These are phyloP conservation scores for Kuraishia borneana DNA, from an alignment of 805 yeast species.

Conservation along the genomic window DNA sequence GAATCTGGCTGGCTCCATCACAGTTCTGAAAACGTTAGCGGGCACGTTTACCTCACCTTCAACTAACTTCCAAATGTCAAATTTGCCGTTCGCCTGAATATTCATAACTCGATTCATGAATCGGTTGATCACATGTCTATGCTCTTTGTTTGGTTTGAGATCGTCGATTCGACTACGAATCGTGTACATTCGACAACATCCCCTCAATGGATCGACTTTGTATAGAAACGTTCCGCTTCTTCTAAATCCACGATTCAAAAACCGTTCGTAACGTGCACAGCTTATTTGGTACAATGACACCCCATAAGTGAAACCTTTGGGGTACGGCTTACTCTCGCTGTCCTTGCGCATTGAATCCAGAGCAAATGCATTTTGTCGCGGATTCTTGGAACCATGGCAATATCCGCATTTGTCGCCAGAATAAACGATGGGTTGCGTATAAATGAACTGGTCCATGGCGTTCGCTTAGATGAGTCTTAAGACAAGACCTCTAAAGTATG, in stretches of 20 bases:
- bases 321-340: constrained; percentile 2
- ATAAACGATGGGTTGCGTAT: constrained; percentile 17
- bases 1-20: constrained; percentile 39
- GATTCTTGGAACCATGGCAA: constrained; percentile 37
- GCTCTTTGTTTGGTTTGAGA: constrained; percentile 50
- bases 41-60: constrained; percentile 6
- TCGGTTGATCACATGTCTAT: constrained; percentile 51
- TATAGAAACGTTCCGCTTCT: constrained; percentile 65
- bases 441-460: background rate
- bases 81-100: background rate
- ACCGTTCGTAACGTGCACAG: constrained; percentile 42
- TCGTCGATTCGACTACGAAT: constrained; percentile 46
- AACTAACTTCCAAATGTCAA: constrained; percentile 3
- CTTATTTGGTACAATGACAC: constrained; percentile 33
- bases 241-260: constrained; percentile 68
- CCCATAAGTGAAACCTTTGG: constrained; percentile 20
- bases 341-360: constrained; percentile 15
- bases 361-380: constrained; percentile 22
- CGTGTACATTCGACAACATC: constrained; percentile 74
- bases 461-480: too few relatives aligned
- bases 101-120: constrained; percentile 31
- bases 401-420: constrained; percentile 57
- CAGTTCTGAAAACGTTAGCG: constrained; percentile 20
- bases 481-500: background rate
- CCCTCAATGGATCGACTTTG: constrained; percentile 54